Conservation (phyloP, 78 protist genomes). For the Bigelowiella natans region DNA sequence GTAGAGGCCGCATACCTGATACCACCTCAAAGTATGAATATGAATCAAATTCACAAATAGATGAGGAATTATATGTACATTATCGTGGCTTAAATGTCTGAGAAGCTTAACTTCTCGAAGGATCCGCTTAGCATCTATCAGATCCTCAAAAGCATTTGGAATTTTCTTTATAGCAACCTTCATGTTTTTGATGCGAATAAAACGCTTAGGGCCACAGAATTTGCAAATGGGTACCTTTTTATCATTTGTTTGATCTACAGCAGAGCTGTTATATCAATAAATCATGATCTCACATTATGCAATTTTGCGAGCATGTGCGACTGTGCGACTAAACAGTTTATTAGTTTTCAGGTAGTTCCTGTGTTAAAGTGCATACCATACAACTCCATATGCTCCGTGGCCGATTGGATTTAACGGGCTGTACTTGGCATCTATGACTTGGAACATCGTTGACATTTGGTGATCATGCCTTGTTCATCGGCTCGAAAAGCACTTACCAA, state of each 20-base stretch:
- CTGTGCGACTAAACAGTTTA: too few species aligned
- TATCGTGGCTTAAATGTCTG: slow-evolving; percentile 61
- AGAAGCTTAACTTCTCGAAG: slow-evolving; percentile 89
- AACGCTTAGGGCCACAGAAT: too few species aligned
- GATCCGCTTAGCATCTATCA: slow-evolving; percentile 75
- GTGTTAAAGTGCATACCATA: background rate
- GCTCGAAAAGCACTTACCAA: too few species aligned
- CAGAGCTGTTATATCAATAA: too few species aligned
- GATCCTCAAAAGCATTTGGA: slow-evolving; percentile 66
- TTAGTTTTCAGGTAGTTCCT: too few species aligned
- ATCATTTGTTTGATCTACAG: too few species aligned
- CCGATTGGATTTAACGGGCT: background rate
- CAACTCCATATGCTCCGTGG: background rate
- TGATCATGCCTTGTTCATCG: too few species aligned
- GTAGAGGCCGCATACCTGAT: background rate
- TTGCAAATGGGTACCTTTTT: too few species aligned
- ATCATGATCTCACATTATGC: too few species aligned
- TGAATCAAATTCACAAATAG: background rate
- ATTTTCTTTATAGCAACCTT: slow-evolving; percentile 90
- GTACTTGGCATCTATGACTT: background rate
- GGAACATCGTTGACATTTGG: too few species aligned
- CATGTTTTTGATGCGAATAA: too few species aligned
- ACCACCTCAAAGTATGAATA: background rate
- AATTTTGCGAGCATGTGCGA: too few species aligned
- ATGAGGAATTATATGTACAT: slow-evolving; percentile 16